Base-by-base conservation (phyloP, 352 stramenopile species). In the Phytophthora pluvialis region DNA sequence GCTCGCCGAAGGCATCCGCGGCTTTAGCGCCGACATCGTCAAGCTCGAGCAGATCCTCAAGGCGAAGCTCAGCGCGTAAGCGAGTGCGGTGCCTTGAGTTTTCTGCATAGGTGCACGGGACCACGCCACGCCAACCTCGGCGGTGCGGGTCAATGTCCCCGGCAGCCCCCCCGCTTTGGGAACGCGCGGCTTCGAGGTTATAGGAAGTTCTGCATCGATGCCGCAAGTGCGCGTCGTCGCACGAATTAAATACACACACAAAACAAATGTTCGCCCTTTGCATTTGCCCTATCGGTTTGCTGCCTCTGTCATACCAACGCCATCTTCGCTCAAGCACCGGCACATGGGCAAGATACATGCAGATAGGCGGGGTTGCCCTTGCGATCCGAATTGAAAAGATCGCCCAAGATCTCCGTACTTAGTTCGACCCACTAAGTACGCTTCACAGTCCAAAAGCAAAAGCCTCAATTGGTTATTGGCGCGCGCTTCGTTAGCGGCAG, bases 21-120 rank as follows among this genome's bases (percentile, higher is more conserved):
- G 93, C 48, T 99, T 99, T 75, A 93, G 92, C 54, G 88, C 81
- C 13, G 98, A 99, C 81, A 98, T 99, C 59, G 87, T 98, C 57
- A 99, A 99, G 83, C 89, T 99, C 26, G 97, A 99, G 85, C 85
- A 94, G 35, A 98, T 99, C 76, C 85, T 99, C 29, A 97, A 98
- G 77, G 65, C 73, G 39, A 99, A 98, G 85, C 90, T 99, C 31
- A 90, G 82, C 45, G 77, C 75, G 56, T 93, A 90, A 84, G 76
- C 44, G 48, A 38, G 13, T 51, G 29, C n/a, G 5, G 6, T 43
- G 55, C 21, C 32, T 21, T 42, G 13, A 10, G 10, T 28, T 29
- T 46, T n/a, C 15, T 46, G 47, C 33, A 26, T 50, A 21, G 9
- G 35, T 43, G n/a, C n/a, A n/a, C n/a, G n/a, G n/a, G n/a, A n/a